Conservation (phyloP, 2,329 filamentous ascomycete genomes). For the Mollisiaceae sp. region DNA sequence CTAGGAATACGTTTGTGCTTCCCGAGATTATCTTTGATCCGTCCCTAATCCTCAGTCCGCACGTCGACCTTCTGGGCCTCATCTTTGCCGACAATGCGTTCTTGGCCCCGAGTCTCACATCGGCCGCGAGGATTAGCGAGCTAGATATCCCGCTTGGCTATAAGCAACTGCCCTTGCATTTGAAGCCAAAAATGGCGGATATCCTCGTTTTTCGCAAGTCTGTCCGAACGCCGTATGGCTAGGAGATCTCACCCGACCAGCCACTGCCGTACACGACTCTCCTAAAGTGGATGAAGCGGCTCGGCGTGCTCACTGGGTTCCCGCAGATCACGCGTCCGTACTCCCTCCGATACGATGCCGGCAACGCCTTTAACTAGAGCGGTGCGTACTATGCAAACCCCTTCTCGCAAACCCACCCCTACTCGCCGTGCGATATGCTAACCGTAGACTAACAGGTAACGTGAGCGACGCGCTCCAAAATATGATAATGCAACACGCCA, state of each 20-base stretch:
- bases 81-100: conserved; percentile 35
- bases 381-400: conserved; percentile 25
- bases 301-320: conserved; percentile 32
- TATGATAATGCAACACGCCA: conserved; percentile 32
- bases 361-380: conserved; percentile 34
- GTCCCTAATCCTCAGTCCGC: conserved; percentile 44
- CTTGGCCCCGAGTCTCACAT: conserved; percentile 6
- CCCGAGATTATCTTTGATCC: conserved; percentile 46
- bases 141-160: conserved; percentile 33
- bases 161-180: conserved; percentile 32
- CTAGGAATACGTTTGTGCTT: conserved; percentile 39
- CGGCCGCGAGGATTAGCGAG: not conserved
- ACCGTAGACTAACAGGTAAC: conserved; percentile 19
- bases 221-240: conserved; percentile 1
- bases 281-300: conserved; percentile 28
- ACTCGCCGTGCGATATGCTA: conserved; percentile 23
- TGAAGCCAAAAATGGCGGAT: conserved; percentile 32
- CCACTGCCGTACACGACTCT: conserved; percentile 33
- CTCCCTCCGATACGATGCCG: conserved; percentile 31
- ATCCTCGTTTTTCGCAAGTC: conserved; percentile 33
- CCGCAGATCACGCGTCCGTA: conserved; percentile 30
- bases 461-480: conserved; percentile 32
- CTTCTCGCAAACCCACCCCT: conserved; percentile 14
- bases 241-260: conserved; percentile 30
- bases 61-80: conserved; percentile 44